Percentiles rank a stretch among this genome's conserved stretches.
These are phyloP conservation scores for Monosporozyma aerobia DNA, from an alignment of 805 yeast genomes.

Conservation along the genomic window DNA sequence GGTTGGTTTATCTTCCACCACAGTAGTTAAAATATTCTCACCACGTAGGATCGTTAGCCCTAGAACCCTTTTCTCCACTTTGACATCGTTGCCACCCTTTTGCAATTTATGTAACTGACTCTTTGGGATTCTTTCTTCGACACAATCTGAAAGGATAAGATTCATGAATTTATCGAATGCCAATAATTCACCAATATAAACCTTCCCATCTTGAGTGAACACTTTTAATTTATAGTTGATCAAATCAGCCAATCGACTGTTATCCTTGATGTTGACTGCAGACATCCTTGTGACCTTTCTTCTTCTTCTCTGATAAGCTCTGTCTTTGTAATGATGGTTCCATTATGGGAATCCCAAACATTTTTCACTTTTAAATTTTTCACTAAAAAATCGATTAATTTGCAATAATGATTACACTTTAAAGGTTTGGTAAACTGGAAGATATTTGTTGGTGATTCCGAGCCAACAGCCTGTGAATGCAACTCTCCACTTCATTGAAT, in stretches of 20 bases:
- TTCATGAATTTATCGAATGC: slow-evolving; percentile 90
- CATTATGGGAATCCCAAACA: neutral
- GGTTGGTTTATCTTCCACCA: slow-evolving; percentile 52
- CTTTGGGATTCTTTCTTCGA: slow-evolving; percentile 70
- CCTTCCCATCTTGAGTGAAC: slow-evolving; percentile 67
- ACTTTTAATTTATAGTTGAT: slow-evolving; percentile 67
- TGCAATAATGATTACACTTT: no score
- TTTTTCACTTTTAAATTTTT: neutral
- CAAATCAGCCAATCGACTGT: slow-evolving; percentile 42
- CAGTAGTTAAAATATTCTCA: slow-evolving; percentile 64
- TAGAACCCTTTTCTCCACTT: slow-evolving; percentile 62
- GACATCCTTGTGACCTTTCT: slow-evolving; percentile 6
- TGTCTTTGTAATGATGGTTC: neutral
- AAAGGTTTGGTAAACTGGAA: no score
- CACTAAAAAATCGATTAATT: neutral
- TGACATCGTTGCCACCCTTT: slow-evolving; percentile 29
- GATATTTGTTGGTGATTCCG: no score
- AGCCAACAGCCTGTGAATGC: neutral
- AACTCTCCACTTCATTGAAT: neutral
- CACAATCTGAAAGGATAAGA: slow-evolving; percentile 72
- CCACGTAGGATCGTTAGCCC: slow-evolving; percentile 85
- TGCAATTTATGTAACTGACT: slow-evolving; percentile 35
- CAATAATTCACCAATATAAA: slow-evolving; percentile 66
- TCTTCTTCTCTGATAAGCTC: neutral
- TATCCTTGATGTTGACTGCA: slow-evolving; percentile 18